A percentile compares a stretch with the other conserved stretches of the same genome.
Conservation (phyloP, 352 stramenopile genomes). For the Phytopythium vexans region DNA sequence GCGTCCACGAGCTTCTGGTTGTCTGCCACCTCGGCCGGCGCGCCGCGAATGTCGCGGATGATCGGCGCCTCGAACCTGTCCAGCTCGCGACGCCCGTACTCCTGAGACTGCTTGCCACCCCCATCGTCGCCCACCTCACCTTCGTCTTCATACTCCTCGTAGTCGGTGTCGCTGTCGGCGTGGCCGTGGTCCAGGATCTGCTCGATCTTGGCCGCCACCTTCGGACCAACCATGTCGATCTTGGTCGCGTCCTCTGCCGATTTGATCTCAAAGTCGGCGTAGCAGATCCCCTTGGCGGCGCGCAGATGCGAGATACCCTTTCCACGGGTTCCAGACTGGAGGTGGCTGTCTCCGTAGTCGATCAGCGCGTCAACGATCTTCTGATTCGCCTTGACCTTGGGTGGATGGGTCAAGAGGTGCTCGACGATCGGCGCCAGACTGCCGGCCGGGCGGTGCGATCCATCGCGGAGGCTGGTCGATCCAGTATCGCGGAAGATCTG, state of each 20-base stretch:
- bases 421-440: slow-evolving; percentile 71
- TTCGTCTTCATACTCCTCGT: slow-evolving; percentile 32
- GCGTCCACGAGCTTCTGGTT: slow-evolving; percentile 71
- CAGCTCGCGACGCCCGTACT: slow-evolving; percentile 11
- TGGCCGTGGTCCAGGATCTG: slow-evolving; percentile 72
- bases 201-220: slow-evolving; percentile 63
- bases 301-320: slow-evolving; percentile 77
- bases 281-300: slow-evolving; percentile 54
- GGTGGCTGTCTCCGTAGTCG: slow-evolving; percentile 72
- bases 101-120: slow-evolving; percentile 1
- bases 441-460: slow-evolving; percentile 30
- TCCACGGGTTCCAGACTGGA: slow-evolving; percentile 56
- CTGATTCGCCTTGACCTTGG: slow-evolving; percentile 59
- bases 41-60: slow-evolving; percentile 42
- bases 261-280: slow-evolving; percentile 48
- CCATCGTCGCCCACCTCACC: slow-evolving; percentile 20
- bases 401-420: slow-evolving; percentile 52
- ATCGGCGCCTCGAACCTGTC: slow-evolving; percentile 34
- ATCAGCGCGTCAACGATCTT: slow-evolving; percentile 58
- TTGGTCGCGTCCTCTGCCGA: slow-evolving; percentile 43
- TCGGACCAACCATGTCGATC: slow-evolving; percentile 57
- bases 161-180: slow-evolving; percentile 61
- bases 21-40: slow-evolving; percentile 27
- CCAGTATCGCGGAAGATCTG: slow-evolving; percentile 51
- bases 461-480: slow-evolving; percentile 5